Evolutionary conservation across 768 basidiomycete genomes (phyloP), one percentile per base, ranked within the genome.

Genomic region (Lactarius quietus): DNA sequence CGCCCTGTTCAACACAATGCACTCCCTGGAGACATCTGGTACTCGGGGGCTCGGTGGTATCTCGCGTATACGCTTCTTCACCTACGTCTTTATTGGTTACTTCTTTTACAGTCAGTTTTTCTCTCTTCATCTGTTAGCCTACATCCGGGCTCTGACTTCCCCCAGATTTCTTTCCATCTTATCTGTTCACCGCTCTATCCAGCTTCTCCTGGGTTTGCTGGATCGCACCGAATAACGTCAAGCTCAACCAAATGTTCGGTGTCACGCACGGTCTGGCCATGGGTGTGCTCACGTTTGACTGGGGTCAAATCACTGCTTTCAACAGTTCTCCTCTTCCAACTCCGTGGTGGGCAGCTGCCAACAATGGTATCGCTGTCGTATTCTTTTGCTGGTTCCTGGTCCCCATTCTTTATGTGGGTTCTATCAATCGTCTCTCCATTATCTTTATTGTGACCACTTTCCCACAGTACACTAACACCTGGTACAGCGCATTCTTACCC

Each of bases 191-290:
- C 68, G 70, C 75, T 18, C 74, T 77, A 54, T 64, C 70, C 31
- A 64, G 38, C 63, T 76, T 82, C 73, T 76, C 78, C 23, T 84
- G 82, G 81, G 78, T 83, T 1, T 81, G 80, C 71, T 85, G 84
- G 91, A 90, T 93, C 59, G 86, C 78, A 1, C 92, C 91, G 0
- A 68, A 87, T 55, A 88, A 91, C 69, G 69, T 87, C 57, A 78
- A 74, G 54, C 82, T 93, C 71, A 93, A 92, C 74, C 85, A 89
- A 70, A 75, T 92, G 71, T 92, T 93, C 68, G 90, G 91, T 38
- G 85, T 85, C 65, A 69, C 71, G 20, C 62, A 61, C 36, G 71
- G 72, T n/a, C 57, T 74, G 23, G 70, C 74, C 15, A 90, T 91
- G 87, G 86, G 87, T 68, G 72, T 90, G 65, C 74, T 92, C 71